Evolutionary conservation across 345 rosid species (phyloP), one percentile per base, ranked within the genome.

Genomic region (Eutrema yunnanense): DNA sequence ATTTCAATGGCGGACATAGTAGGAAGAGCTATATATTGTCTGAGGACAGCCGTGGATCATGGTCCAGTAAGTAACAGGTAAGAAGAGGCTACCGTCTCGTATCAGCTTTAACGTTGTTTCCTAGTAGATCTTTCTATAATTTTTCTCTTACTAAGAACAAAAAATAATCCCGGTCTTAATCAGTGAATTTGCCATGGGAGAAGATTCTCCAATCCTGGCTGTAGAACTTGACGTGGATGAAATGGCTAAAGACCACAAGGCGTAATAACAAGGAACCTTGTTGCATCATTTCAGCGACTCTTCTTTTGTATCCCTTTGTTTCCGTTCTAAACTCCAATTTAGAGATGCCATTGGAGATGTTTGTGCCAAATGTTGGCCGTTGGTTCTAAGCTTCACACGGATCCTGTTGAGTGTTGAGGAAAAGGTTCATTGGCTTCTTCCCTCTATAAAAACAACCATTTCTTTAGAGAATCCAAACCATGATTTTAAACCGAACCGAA

Each of bases 1-100:
- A 78, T 96, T 72, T 77, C 92, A 37, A 82, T 86, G 88, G 60
- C 86, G 0, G 75, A 81, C 80, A 87, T 96, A 54, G 85, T 88
- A 62, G 99, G 99, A 30, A 81, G 99, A 72, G 98, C 82, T 44
- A 80, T 96, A 68, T 96, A 96, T 75, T 85, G 95, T 79, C 84
- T 92, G 57, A 82, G 86, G 54, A 86, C 90, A 19, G 96, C 92
- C 34, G 91, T 92, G 64, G 99, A 96, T 78, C 98, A 96, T 75
- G 99, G 98, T 73, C 97, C 95, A 16, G 92, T 96, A 32, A 82
- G 76, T 82, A 96, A 96, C 86, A 96, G 99, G 99, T 92, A 65
- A 73, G 77, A 52, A 38, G 14, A 57, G 5, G 10, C 8, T 51
- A 48, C 49, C 12, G 2, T 36, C 58, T 32, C 32, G 5, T 14